Percentiles rank a stretch among this genome's conserved stretches.
Evolutionary conservation across 2,329 filamentous ascomycete genomes (phyloP).

Genomic region (Aspergillus proliferans): DNA sequence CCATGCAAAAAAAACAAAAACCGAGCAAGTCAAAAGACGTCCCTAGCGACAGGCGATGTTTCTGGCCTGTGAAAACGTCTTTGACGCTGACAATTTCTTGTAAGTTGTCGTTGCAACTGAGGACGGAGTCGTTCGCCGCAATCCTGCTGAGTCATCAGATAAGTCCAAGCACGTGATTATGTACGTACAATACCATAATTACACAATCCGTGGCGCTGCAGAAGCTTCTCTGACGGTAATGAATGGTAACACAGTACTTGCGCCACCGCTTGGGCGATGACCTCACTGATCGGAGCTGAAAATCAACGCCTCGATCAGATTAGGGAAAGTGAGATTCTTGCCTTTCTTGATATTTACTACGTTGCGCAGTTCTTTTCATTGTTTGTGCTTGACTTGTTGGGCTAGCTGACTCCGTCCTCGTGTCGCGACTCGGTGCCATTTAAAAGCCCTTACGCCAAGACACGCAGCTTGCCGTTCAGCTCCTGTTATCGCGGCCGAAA

Average conservation of each 20-base stretch:
- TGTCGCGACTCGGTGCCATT: background rate
- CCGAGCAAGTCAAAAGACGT: background rate
- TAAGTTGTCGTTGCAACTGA: background rate
- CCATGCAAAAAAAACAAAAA: background rate
- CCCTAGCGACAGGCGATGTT: background rate
- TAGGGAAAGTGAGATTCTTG: background rate
- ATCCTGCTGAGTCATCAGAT: background rate
- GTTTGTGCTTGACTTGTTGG: background rate
- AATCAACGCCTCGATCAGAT: slow-evolving; percentile 3
- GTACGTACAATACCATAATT: background rate
- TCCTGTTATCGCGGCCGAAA: background rate
- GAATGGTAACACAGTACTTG: slow-evolving; percentile 4
- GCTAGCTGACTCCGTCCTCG: background rate
- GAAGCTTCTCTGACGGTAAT: background rate
- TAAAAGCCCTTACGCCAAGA: slow-evolving; percentile 5
- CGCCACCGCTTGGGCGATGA: slow-evolving; percentile 14
- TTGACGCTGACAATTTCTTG: background rate
- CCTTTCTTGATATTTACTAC: background rate
- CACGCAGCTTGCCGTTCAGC: slow-evolving; percentile 1
- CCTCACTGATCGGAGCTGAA: slow-evolving; percentile 15
- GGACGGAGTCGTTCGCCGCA: background rate
- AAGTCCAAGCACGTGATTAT: background rate
- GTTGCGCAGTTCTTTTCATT: background rate
- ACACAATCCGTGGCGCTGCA: background rate
- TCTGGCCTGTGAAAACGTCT: background rate